Base-by-base conservation (phyloP, 2,329 filamentous ascomycete species). In the Fusarium sp. region DNA sequence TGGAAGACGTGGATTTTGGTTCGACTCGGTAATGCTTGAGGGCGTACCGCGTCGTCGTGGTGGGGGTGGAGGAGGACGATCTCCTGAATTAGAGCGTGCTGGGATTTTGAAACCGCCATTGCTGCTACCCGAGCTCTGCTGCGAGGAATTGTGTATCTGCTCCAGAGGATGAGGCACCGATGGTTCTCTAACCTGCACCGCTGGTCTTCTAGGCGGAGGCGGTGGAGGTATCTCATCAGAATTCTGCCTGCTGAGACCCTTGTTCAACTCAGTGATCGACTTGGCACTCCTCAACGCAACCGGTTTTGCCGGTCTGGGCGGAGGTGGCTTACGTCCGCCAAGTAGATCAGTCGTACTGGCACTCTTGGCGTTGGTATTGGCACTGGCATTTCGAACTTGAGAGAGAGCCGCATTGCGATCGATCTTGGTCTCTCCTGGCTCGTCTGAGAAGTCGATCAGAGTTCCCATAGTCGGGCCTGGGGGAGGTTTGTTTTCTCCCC, bases 361-460 rank as follows among this genome's bases (percentile, higher is more conserved):
- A 29, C 72, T 72, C 9, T 51, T 64, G 18, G 73, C 60, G 31
- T 63, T 74, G 12, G 39, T 55, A 33, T 64, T 75, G 16, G 31
- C 58, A 25, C 65, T 74, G 10, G 70, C 69, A 48, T 74, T 77
- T 35, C 72, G 79, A 18, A 78, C 52, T 55, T 82, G 78, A 23
- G 77, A 69, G 6, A 82, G 73, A 37, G 78, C 77, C 15, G 73
- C 78, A 10, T 82, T 77, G 27, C 82, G 77, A 51, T 83, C 80
- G 3, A 82, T 61, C 7, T 74, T 80, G 5, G 76, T 76, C 39
- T 83, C 79, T 51, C 83, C 80, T 1, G 86, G 84, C 58, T 89
- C 86, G 19, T 88, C 87, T 2, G 86, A 86, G 38, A 92, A 82
- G 76, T 92, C 89, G 35, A 92, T 91, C 42, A 92, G 77, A 10